These are phyloP conservation scores for Emericellopsis terricola DNA, from an alignment of 495 filamentous ascomycete species.

Conservation along the genomic window DNA sequence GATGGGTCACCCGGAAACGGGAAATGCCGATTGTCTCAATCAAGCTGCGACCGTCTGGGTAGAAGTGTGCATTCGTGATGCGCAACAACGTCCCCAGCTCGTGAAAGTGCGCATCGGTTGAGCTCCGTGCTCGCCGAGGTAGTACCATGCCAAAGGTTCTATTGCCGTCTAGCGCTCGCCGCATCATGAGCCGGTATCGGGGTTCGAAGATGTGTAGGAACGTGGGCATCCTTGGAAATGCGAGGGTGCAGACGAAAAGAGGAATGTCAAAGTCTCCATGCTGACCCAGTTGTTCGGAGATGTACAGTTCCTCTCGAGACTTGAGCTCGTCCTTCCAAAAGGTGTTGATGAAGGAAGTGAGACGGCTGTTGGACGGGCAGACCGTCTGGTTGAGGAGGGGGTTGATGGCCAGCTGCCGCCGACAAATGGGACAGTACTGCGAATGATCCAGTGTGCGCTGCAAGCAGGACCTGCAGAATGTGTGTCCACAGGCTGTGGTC, in stretches of 20 bases:
- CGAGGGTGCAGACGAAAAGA: slow-evolving; percentile 65
- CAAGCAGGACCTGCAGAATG: slow-evolving; percentile 68
- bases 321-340: slow-evolving; percentile 51
- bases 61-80: slow-evolving; percentile 50
- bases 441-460: slow-evolving; percentile 58
- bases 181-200: slow-evolving; percentile 75
- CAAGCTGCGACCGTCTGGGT: slow-evolving; percentile 65
- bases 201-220: slow-evolving; percentile 87
- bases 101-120: slow-evolving; percentile 32
- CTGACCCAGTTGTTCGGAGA: slow-evolving; percentile 24
- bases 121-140: slow-evolving; percentile 13
- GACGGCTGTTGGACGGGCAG: slow-evolving; percentile 39
- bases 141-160: slow-evolving; percentile 73
- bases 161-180: slow-evolving; percentile 52
- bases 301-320: slow-evolving; percentile 31
- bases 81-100: slow-evolving; percentile 62
- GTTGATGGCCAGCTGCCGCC: slow-evolving; percentile 43
- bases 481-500: slow-evolving; percentile 77
- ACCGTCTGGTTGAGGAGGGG: slow-evolving; percentile 27
- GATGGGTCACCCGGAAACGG: slow-evolving; percentile 51
- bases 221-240: slow-evolving; percentile 67
- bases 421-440: slow-evolving; percentile 61
- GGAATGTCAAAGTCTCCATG: slow-evolving; percentile 43
- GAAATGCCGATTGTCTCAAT: slow-evolving; percentile 58
- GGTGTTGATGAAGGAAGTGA: slow-evolving; percentile 37